Conservation (phyloP, 306 rosid species). For the Prunus mira region DNA sequence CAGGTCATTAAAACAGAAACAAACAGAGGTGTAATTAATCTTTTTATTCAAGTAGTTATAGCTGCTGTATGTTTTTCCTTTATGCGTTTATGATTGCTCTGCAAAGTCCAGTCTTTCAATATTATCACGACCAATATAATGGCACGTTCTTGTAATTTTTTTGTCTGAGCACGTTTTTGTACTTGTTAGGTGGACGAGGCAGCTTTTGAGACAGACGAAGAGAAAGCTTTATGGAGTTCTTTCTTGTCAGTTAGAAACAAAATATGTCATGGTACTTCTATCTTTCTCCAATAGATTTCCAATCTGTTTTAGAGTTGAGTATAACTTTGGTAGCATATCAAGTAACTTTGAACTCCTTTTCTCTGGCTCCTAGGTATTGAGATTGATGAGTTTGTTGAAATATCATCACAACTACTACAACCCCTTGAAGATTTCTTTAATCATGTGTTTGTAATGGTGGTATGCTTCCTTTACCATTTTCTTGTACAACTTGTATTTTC, state of each 20-base stretch:
- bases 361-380: conserved; percentile 50
- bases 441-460: conserved; percentile 93
- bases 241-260: conserved; percentile 53
- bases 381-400: conserved; percentile 57
- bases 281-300: not conserved
- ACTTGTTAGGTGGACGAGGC: conserved; percentile 62
- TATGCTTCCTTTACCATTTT: conserved; percentile 38
- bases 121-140: not conserved
- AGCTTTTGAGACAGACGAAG: conserved; percentile 73
- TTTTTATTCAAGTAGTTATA: not conserved
- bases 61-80: not conserved
- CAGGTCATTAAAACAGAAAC: no score
- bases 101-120: not conserved
- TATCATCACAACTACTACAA: conserved; percentile 70
- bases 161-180: not conserved
- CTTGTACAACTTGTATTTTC: not conserved
- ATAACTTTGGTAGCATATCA: not conserved
- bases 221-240: conserved; percentile 68
- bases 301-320: not conserved
- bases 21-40: no score
- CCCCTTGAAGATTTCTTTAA: conserved; percentile 91
- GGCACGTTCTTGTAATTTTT: not conserved
- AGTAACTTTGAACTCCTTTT: conserved; percentile 13
- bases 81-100: not conserved
- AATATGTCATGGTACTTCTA: conserved; percentile 52